Percentiles rank a stretch among this genome's conserved stretches.
Evolutionary conservation across 192 early-diverging fungal genomes (phyloP).

Genomic region (Entophlyctis helioformis): DNA sequence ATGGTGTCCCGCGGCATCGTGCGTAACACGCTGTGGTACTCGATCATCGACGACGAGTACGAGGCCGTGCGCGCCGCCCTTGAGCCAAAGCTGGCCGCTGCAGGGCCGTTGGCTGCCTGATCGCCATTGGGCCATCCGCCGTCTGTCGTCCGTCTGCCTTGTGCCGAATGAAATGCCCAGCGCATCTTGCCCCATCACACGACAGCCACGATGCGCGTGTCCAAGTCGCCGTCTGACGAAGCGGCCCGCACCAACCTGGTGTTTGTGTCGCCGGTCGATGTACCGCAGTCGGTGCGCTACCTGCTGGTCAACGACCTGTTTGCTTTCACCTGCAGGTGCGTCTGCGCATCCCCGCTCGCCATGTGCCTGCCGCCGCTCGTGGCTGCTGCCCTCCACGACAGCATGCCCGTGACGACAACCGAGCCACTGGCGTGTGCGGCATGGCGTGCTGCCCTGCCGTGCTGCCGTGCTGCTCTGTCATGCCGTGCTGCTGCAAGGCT

Average conservation of each 20-base stretch:
- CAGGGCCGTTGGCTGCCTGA: no score
- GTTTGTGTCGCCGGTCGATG: no score
- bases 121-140: no score
- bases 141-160: no score
- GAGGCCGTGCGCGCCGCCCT: not conserved
- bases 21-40: slow-evolving; percentile 6
- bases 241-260: slow-evolving; percentile 63
- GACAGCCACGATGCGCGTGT: no score
- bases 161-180: no score
- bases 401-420: no score
- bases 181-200: no score
- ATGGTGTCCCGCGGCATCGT: slow-evolving; percentile 7
- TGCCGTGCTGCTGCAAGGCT: not conserved
- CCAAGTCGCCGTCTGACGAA: slow-evolving; percentile 23
- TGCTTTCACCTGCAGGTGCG: slow-evolving; percentile 70
- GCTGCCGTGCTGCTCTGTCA: not conserved
- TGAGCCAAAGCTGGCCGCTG: no score
- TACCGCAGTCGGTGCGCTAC: slow-evolving; percentile 50
- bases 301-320: slow-evolving; percentile 65
- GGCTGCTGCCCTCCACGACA: not conserved
- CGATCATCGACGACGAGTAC: slow-evolving; percentile 8
- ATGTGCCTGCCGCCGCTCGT: not conserved
- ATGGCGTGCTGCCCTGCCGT: no score
- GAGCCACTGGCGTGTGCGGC: no score
- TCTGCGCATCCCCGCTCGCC: not conserved